Base-by-base conservation (phyloP, 768 basidiomycete genomes). In the Termitomyces heimii region DNA sequence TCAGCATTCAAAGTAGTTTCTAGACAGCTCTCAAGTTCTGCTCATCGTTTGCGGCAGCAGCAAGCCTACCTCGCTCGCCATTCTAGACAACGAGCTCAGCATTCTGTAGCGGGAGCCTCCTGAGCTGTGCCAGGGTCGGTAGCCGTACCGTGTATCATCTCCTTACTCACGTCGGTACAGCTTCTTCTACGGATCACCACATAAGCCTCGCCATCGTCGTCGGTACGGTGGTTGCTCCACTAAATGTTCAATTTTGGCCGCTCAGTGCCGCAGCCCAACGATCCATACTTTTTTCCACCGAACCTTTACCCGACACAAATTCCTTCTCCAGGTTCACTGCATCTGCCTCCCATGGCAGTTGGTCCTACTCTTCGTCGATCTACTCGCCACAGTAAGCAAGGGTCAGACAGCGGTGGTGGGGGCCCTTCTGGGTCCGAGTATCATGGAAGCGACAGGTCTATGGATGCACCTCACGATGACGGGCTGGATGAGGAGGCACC, bases 361-460 rank as follows among this genome's bases (percentile, higher is more conserved):
- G 44, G 31, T 12, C 35, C 54, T 24, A 24, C 54, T 28, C 68
- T 71, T 46, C 73, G 78, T 43, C 71, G 74, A 26, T 74, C 73
- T 0, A 66, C 63, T 32, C 71, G 73, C 43, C 60, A 65, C 39
- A 66, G 70, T 39, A 52, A 39, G 6, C 35, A 37, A 13, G 67
- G 67, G n/a, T 73, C 74, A 14, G 67, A 66, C 24, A 67, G 71
- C 42, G 55, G 56, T 2, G 66, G 70, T 40, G 58, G 54, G 0
- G 72, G 68, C 0, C 68, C 72, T 20, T 80, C 78, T 48, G 79
- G 77, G 20, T 81, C 79, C 4, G 78, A 80, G 64, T 82, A 81
- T 63, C 72, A 76, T 55, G 75, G 71, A 55, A 78, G 78, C 54
- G 79, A 79, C 50, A 75, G 75, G 61, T 77, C 76, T 3, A 68